Evolutionary conservation across 345 rosid species (phyloP), one percentile per base, ranked within the genome.

Genomic region (Toxicodendron radicans): DNA sequence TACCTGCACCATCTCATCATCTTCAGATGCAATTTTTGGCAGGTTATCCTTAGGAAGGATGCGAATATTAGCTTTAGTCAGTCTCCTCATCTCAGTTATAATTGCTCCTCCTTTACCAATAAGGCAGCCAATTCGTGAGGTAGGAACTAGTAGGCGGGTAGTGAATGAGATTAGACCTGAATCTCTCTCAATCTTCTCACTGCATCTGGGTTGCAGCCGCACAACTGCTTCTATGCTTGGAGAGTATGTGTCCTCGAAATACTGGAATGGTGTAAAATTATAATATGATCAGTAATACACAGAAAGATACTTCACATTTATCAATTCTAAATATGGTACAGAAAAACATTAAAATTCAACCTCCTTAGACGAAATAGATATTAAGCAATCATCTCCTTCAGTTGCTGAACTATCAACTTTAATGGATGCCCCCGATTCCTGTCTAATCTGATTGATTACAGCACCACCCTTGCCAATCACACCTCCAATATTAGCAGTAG

Each of bases 1-100:
- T 83, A 95, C 99, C 98, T 89, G 99, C 74, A 95, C 96, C 99
- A 95, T 90, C 87, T 95, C 99, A 76, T 95, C 99, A 82, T 91
- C 97, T 9, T 85, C 81, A 57, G 92, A 82, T 66, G 97, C 99
- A 84, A 93, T 77, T 76, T 93, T 93, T 18, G 99, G 98, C 81
- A 93, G 91, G 75, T 82, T 83, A 51, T 91, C 99, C 83, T 93
- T 95, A 32, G 95, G 87, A 43, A 93, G 92, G 49, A 95, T 88
- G 33, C 97, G 93, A 69, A 95, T 95, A 76, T 90, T 91, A 53
- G 99, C 99, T 85, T 89, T 93, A 7, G 97, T 93, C 51, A 81
- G 64, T 78, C 91, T 87, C 84, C 99, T 88, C 91, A 95, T 90
- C 83, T 95, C 99, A 81, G 90, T 86, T 73, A 93, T 90, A 75